A percentile compares a stretch with the other conserved stretches of the same genome.
These are phyloP conservation scores for Leccinum pellstonianum DNA, from an alignment of 768 basidiomycete species.

Conservation along the genomic window DNA sequence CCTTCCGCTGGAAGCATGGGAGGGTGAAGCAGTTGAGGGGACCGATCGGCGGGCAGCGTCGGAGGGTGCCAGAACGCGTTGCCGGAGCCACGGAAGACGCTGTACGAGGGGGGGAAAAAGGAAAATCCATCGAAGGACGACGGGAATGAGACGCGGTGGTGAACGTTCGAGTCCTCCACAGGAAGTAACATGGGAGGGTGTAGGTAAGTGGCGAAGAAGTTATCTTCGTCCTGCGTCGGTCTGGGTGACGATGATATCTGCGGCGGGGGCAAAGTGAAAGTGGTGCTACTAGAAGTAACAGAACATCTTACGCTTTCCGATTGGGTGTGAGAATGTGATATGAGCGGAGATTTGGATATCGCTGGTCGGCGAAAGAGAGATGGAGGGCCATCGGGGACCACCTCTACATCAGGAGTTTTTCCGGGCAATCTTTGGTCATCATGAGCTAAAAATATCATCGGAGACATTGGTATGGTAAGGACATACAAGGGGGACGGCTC, in stretches of 20 bases:
- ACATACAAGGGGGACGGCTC: conserved; percentile 27
- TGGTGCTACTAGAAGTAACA: conserved; percentile 9
- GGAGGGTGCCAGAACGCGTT: no score
- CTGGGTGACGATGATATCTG: conserved; percentile 38
- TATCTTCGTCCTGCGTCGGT: conserved; percentile 14
- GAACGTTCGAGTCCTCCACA: no score
- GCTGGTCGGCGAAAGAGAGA: conserved; percentile 39
- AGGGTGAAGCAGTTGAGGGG: no score
- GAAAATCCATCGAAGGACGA: no score
- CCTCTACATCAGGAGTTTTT: conserved; percentile 15
- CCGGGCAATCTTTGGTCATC: conserved; percentile 16
- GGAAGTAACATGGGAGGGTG: no score
- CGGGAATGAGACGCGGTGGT: no score
- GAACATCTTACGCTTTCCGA: conserved; percentile 46
- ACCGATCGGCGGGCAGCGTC: no score
- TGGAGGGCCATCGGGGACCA: conserved; percentile 13
- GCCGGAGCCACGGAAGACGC: no score
- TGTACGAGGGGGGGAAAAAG: no score
- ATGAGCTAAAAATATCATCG: conserved; percentile 10
- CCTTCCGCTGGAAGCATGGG: no score
- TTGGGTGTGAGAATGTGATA: conserved; percentile 47
- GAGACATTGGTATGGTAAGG: neutral
- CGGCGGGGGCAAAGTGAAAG: conserved; percentile 10
- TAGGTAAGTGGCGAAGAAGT: no score
- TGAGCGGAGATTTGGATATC: conserved; percentile 43